Conservation (phyloP, 2,329 filamentous ascomycete species). For the Ophiostoma himal-ulmi region DNA sequence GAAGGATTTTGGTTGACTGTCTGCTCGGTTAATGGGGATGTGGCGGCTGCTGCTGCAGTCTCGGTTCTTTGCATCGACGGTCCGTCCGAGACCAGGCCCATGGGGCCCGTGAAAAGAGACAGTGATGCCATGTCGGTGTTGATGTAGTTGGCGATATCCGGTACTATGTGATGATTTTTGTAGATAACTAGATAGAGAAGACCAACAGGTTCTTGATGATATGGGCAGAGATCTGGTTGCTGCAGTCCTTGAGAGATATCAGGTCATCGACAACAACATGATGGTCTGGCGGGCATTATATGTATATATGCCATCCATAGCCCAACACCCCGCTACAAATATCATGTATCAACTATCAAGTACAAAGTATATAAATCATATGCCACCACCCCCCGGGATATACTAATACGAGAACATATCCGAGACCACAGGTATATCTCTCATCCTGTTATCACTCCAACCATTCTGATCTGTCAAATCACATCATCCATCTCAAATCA, state of each 20-base stretch:
- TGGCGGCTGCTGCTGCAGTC: neutral
- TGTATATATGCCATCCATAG: neutral
- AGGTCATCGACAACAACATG: neutral
- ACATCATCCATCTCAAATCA: neutral
- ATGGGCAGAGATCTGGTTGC: neutral
- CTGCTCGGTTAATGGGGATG: neutral
- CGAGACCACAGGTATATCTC: neutral
- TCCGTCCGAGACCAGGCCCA: neutral
- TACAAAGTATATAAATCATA: neutral
- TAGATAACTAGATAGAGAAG: neutral
- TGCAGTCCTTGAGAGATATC: neutral
- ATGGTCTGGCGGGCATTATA: neutral
- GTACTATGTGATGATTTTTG: neutral
- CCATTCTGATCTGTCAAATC: neutral
- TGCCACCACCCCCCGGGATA: neutral
- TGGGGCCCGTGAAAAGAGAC: constrained; percentile 16
- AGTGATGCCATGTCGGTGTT: constrained; percentile 3
- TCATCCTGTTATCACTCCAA: neutral
- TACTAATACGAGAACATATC: neutral
- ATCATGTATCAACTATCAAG: neutral
- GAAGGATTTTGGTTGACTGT: neutral
- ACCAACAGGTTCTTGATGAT: neutral
- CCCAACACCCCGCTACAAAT: neutral
- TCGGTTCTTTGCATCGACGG: neutral
- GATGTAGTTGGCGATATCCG: neutral